A percentile compares a stretch with the other conserved stretches of the same genome.
These are phyloP conservation scores for Penicillium pancosmium DNA, from an alignment of 495 filamentous ascomycete species.

Conservation along the genomic window DNA sequence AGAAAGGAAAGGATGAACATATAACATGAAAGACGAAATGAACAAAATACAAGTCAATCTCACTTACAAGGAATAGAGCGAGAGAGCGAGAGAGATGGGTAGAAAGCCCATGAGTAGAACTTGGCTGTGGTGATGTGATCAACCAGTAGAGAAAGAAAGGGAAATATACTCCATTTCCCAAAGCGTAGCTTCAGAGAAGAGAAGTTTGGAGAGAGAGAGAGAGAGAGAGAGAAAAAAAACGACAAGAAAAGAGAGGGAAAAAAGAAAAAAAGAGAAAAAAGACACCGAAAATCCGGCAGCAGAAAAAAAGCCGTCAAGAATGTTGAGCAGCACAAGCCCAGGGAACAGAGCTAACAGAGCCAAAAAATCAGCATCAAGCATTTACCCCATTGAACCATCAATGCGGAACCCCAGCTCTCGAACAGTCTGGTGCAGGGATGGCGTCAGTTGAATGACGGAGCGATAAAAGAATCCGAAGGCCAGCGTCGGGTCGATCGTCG, in stretches of 20 bases:
- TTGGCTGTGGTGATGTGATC: too few species aligned
- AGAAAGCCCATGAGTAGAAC: too few species aligned
- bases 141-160: background rate
- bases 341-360: background rate
- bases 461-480: conserved; percentile 1
- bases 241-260: background rate
- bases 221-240: background rate
- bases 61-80: too few species aligned
- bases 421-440: background rate
- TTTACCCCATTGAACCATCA: conserved; percentile 3
- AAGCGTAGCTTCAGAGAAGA: background rate
- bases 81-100: too few species aligned
- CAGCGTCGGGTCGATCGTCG: conserved; percentile 4
- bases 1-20: background rate
- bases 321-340: background rate
- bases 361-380: background rate
- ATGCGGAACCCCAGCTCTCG: background rate
- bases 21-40: background rate
- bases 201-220: background rate
- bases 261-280: background rate
- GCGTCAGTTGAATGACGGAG: conserved; percentile 4
- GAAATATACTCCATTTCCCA: background rate
- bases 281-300: background rate
- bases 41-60: too few species aligned
- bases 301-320: conserved; percentile 1